Percentiles rank a stretch among this genome's conserved stretches.
Evolutionary conservation across 441 rosid species (phyloP).

Genomic region (Adansonia grandidieri): DNA sequence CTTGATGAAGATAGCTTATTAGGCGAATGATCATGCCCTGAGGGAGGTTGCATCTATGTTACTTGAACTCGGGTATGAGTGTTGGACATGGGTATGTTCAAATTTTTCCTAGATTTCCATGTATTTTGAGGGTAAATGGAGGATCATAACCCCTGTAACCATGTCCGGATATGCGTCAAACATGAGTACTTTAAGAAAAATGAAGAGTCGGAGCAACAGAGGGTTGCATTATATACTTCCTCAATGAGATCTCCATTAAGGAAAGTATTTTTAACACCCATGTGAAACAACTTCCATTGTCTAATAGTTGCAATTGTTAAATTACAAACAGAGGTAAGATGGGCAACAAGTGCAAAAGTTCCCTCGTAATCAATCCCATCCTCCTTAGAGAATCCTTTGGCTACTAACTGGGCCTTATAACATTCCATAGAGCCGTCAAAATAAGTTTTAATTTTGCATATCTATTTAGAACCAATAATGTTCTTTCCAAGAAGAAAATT

Average conservation of each 20-base stretch:
- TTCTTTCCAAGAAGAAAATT: neutral
- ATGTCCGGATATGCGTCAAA: too few species aligned
- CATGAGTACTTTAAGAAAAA: too few species aligned
- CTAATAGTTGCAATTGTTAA: neutral
- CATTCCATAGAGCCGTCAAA: neutral
- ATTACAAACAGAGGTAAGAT: neutral
- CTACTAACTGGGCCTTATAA: neutral
- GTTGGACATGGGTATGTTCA: too few species aligned
- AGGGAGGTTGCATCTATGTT: neutral
- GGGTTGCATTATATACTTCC: neutral
- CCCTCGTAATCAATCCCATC: neutral
- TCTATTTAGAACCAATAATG: neutral
- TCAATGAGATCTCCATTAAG: neutral
- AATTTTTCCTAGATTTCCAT: too few species aligned
- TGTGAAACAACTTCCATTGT: neutral
- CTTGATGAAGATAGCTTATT: too few species aligned
- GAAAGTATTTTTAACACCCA: neutral
- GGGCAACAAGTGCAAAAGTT: neutral
- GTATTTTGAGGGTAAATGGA: too few species aligned
- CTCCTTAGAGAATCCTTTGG: neutral
- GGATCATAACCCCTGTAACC: too few species aligned
- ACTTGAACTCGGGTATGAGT: too few species aligned
- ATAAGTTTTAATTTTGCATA: neutral
- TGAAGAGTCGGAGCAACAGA: too few species aligned
- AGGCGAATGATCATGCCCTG: neutral